phyloP scores from a whole-genome alignment of 768 basidiomycete genomes.

The Collybia nuda region DNA sequence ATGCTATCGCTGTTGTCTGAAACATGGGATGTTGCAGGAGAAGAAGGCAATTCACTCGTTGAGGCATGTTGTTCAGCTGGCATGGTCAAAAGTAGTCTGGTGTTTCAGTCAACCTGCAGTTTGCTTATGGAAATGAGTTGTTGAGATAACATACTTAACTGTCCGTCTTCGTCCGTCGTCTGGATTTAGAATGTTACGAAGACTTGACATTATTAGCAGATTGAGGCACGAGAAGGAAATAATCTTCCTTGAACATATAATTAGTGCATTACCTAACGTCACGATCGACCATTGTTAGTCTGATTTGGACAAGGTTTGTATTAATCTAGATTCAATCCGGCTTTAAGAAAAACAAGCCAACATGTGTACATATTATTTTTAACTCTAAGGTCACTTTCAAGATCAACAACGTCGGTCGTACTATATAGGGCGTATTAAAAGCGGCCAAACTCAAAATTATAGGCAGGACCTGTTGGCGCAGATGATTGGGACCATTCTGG shows the following conservation, averaged over 20 bases:
- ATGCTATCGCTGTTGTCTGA: slow-evolving; percentile 31
- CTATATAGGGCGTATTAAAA: slow-evolving; percentile 12
- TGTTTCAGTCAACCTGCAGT: slow-evolving; percentile 12
- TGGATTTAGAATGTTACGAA: slow-evolving; percentile 58
- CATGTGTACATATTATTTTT: slow-evolving; percentile 4
- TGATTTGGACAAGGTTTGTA: slow-evolving; percentile 1
- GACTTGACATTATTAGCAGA: slow-evolving; percentile 46
- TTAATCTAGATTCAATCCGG: no score
- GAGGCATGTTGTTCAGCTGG: slow-evolving; percentile 18
- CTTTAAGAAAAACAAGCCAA: slow-evolving; percentile 6
- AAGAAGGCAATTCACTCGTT: slow-evolving; percentile 30
- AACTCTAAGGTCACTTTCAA: slow-evolving; percentile 4
- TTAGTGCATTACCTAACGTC: slow-evolving; percentile 19
- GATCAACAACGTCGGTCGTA: background rate
- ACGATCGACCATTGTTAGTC: slow-evolving; percentile 18
- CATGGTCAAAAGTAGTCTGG: slow-evolving; percentile 24
- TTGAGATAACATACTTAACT: slow-evolving; percentile 37
- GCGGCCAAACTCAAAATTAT: slow-evolving; percentile 16
- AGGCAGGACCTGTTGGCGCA: slow-evolving; percentile 9
- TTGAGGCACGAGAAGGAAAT: background rate
- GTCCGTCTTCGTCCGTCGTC: slow-evolving; percentile 36
- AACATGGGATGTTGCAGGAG: slow-evolving; percentile 22
- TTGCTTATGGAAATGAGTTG: slow-evolving; percentile 10
- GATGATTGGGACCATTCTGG: slow-evolving; percentile 12
- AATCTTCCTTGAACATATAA: slow-evolving; percentile 16